Evolutionary conservation across 2,329 filamentous ascomycete genomes (phyloP), one percentile per base, ranked within the genome.

Genomic region (Escovopsis sp.): DNA sequence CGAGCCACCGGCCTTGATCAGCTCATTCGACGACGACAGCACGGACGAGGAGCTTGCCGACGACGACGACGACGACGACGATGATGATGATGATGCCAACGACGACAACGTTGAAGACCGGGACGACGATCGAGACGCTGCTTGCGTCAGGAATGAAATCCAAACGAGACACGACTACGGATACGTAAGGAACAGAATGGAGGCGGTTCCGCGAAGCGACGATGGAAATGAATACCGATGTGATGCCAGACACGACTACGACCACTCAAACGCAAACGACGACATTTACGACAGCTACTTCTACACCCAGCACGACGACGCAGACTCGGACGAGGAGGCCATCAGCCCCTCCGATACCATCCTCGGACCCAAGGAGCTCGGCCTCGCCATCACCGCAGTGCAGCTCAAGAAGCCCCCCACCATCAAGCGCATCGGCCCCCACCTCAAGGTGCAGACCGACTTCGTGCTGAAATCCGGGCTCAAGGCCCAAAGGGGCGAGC

Each of bases 361-460:
- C 12, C 31, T 45, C 5, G 48, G 51, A 30, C 34, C 34, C 15
- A 47, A 51, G 7, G 37, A 41, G 13, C 50, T 57, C 37, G 47
- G 51, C 11, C 37, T 56, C 12, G 49, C 53, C 39, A 48, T 58
- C 15, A 51, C 45, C 31, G 59, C 48, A 24, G 46, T 42, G 20
- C 51, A 42, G 31, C 45, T 38, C 44, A 48, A 10, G 40, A 51
- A 41, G 51, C 46, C 46, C 2, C 47, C 55, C 27, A 49, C 53
- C 4, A 54, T 56, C 6, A 57, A 54, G 34, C 50, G 48, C 2
- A 43, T 45, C 13, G 44, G 32, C 5, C 52, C 51, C 9, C 35
- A 51, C 4, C 58, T 70, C 4, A 67, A 63, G 47, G 54, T 70
- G 38, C 63, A 68, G 42, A 71, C 68, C 5, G 62, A 52, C 15